phyloP scores from a whole-genome alignment of 192 early-diverging fungal genomes.

The Umbelopsis sp. region DNA sequence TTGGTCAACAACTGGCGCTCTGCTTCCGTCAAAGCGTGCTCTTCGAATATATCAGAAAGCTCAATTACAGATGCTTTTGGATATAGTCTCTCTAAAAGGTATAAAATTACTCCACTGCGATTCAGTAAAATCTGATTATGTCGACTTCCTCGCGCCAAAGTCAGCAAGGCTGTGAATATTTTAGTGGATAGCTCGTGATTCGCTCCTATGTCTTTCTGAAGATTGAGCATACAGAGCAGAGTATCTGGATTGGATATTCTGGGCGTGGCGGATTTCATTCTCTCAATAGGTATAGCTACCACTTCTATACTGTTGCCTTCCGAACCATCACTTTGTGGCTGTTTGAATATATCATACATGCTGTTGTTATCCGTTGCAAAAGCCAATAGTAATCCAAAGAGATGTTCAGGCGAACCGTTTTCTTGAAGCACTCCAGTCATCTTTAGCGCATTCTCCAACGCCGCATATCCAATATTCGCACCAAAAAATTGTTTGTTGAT shows the following conservation, averaged over 20 bases:
- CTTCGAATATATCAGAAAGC: constrained; percentile 6
- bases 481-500: constrained; percentile 53
- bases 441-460: constrained; percentile 59
- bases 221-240: constrained; percentile 30
- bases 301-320: neutral
- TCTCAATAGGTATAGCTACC: constrained; percentile 19
- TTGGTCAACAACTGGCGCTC: constrained; percentile 44
- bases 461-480: constrained; percentile 54
- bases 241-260: constrained; percentile 42
- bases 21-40: constrained; percentile 26
- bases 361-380: constrained; percentile 57
- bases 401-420: constrained; percentile 35
- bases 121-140: constrained; percentile 60
- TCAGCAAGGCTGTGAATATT: constrained; percentile 42
- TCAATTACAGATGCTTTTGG: neutral
- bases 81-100: constrained; percentile 11
- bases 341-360: constrained; percentile 45
- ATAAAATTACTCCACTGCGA: constrained; percentile 46
- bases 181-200: constrained; percentile 31
- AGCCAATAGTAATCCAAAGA: constrained; percentile 63
- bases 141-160: constrained; percentile 50
- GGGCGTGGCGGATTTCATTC: constrained; percentile 11
- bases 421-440: constrained; percentile 55
- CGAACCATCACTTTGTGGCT: neutral
- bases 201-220: constrained; percentile 29